These are phyloP conservation scores for Nemania sp. DNA, from an alignment of 2,329 filamentous ascomycete genomes.

Conservation along the genomic window DNA sequence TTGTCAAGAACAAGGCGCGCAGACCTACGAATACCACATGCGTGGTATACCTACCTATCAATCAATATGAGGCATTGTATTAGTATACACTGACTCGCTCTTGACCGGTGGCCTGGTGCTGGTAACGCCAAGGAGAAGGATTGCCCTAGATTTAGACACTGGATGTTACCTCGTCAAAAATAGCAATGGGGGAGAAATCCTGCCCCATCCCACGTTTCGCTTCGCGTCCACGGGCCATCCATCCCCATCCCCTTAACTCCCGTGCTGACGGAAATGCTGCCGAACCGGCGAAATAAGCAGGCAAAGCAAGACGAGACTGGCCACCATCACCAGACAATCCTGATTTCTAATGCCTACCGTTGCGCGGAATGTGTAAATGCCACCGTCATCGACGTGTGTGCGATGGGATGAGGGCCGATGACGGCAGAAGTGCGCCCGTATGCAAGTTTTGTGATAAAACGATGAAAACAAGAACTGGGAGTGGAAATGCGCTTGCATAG, in stretches of 20 bases:
- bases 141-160: constrained; percentile 15
- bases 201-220: constrained; percentile 29
- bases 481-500: not conserved
- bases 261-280: constrained; percentile 24
- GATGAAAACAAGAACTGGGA: not conserved
- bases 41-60: too few species aligned
- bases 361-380: constrained; percentile 13
- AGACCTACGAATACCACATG: not conserved
- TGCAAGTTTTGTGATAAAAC: constrained; percentile 10
- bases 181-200: constrained; percentile 27
- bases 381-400: not conserved
- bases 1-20: not conserved
- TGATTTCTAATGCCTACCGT: constrained; percentile 30
- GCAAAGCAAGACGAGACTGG: constrained; percentile 5
- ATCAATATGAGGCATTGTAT: not conserved
- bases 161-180: constrained; percentile 29
- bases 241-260: constrained; percentile 1
- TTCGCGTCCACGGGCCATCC: constrained; percentile 20
- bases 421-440: constrained; percentile 6
- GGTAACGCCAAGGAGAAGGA: constrained; percentile 23
- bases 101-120: constrained; percentile 18
- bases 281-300: constrained; percentile 18
- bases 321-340: constrained; percentile 21
- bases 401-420: constrained; percentile 10
- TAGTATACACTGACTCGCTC: constrained; percentile 1